Conservation (phyloP, 257 asterid genomes). For the Solanum infundibuliforme region DNA sequence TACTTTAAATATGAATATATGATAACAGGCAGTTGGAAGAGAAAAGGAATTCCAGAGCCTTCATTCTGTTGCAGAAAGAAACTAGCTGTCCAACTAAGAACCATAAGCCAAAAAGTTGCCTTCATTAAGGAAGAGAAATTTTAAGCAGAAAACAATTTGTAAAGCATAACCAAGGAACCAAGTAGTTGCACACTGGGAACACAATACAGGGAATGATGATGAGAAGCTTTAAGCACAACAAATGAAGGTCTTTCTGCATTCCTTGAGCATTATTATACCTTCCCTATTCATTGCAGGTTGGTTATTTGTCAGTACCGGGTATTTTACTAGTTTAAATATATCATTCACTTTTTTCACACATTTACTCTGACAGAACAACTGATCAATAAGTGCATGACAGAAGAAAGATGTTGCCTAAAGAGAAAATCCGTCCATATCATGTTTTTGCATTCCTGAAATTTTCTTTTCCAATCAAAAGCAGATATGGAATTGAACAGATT, state of each 20-base stretch:
- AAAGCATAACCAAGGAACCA: not conserved
- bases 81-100: not conserved
- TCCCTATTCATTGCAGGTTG: not conserved
- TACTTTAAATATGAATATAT: not conserved
- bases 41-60: not conserved
- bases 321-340: not conserved
- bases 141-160: not conserved
- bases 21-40: not conserved
- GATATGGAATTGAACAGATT: not conserved
- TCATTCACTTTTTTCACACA: not conserved
- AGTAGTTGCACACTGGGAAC: not conserved
- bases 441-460: not conserved
- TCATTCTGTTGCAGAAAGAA: not conserved
- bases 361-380: not conserved
- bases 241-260: not conserved
- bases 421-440: not conserved
- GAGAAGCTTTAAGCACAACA: not conserved
- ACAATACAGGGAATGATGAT: not conserved
- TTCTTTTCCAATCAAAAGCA: not conserved
- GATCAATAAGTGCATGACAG: not conserved
- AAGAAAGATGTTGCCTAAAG: not conserved
- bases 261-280: not conserved
- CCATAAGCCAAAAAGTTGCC: not conserved
- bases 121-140: not conserved
- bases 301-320: not conserved